These are phyloP conservation scores for Blepharisma undulans DNA, from an alignment of 169 alveolate genomes.

Conservation along the genomic window DNA sequence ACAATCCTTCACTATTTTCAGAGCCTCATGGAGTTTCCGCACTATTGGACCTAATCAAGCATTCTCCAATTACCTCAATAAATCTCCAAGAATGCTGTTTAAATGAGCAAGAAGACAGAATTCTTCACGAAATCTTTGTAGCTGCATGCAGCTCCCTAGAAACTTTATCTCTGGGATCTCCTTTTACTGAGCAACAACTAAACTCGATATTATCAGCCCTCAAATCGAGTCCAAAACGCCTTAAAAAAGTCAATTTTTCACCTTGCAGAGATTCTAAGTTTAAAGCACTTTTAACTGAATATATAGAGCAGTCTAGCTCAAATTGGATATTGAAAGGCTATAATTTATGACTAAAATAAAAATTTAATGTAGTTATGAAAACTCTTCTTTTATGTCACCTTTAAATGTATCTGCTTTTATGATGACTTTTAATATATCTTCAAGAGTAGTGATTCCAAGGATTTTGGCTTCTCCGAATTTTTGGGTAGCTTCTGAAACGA, in stretches of 20 bases:
- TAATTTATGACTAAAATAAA: neutral
- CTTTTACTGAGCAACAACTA: neutral
- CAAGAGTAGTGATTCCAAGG: neutral
- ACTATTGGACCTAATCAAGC: neutral
- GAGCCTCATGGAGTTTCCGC: neutral
- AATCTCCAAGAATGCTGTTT: neutral
- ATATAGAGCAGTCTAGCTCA: neutral
- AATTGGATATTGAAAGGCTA: neutral
- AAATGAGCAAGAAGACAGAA: neutral
- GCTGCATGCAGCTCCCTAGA: neutral
- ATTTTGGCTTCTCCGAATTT: conserved; percentile 26
- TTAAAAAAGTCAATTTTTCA: neutral
- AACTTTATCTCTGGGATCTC: neutral
- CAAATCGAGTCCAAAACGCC: neutral
- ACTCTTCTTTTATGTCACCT: neutral
- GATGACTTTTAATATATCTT: neutral
- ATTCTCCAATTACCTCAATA: neutral
- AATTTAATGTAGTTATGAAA: neutral
- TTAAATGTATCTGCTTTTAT: neutral
- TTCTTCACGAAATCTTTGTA: neutral
- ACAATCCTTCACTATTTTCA: neutral
- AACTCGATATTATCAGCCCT: neutral
- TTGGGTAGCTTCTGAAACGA: neutral
- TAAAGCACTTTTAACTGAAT: neutral
- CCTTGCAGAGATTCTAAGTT: neutral